Percentiles rank a stretch among this genome's conserved stretches.
phyloP scores from a whole-genome alignment of 768 basidiomycete genomes.

The Leccinum disarticulatum region DNA sequence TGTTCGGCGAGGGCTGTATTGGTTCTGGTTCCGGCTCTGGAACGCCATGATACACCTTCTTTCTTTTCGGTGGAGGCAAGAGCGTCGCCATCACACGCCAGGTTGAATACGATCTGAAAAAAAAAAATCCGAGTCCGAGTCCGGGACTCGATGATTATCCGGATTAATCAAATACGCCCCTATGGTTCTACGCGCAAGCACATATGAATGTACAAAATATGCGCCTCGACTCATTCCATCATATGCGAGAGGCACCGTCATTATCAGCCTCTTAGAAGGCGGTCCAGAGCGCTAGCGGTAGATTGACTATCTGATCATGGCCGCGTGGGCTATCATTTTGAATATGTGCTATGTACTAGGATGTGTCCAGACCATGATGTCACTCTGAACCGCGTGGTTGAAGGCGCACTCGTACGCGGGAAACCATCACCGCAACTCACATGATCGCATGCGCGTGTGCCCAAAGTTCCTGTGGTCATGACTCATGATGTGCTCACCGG shows the following conservation, averaged over 20 bases:
- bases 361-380: too few species aligned
- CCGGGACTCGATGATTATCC: background rate
- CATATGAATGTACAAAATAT: too few species aligned
- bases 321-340: background rate
- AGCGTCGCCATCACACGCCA: conserved; percentile 66
- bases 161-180: background rate
- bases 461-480: conserved; percentile 19
- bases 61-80: conserved; percentile 86
- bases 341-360: too few species aligned
- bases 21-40: conserved; percentile 60
- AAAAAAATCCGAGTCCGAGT: background rate
- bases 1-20: conserved; percentile 51
- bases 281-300: background rate
- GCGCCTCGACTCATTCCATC: too few species aligned
- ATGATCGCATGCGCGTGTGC: conserved; percentile 13
- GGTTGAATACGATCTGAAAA: background rate
- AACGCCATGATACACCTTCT: conserved; percentile 77
- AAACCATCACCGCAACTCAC: background rate
- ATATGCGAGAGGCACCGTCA: background rate
- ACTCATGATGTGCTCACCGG: conserved; percentile 22
- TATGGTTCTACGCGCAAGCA: background rate
- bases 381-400: too few species aligned
- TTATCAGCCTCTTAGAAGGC: too few species aligned
- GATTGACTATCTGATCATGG: background rate
- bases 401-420: background rate